These are phyloP conservation scores for Eutrema yunnanense DNA, from an alignment of 345 rosid genomes.

Conservation along the genomic window DNA sequence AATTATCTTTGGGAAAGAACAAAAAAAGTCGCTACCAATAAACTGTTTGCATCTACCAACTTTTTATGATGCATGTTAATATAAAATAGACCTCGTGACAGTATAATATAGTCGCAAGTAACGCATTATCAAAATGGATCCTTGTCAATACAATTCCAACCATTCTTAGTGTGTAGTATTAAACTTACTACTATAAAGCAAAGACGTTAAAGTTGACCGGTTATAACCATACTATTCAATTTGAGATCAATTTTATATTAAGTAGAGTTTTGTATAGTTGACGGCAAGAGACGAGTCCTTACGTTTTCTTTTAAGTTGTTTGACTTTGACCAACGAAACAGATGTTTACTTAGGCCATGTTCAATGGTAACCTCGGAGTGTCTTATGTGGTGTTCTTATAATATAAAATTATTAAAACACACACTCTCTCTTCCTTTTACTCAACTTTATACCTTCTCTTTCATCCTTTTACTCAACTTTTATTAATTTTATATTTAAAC, in stretches of 20 bases:
- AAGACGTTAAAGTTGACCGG: slow-evolving; percentile 23
- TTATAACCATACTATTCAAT: neutral
- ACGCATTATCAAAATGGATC: slow-evolving; percentile 5
- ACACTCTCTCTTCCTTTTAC: too few relatives aligned
- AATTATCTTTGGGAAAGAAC: neutral
- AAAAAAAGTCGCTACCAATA: neutral
- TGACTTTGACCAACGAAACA: slow-evolving; percentile 5
- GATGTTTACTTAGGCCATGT: neutral
- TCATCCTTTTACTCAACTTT: too few relatives aligned
- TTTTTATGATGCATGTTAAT: neutral
- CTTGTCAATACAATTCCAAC: neutral
- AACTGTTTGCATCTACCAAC: neutral
- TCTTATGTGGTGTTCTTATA: too few relatives aligned
- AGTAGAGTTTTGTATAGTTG: slow-evolving; percentile 4
- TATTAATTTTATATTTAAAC: too few relatives aligned
- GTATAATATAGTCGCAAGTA: neutral
- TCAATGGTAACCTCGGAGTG: too few relatives aligned
- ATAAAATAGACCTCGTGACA: neutral
- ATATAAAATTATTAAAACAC: too few relatives aligned
- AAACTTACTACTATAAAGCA: neutral
- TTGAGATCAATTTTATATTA: neutral
- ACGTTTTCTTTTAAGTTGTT: neutral
- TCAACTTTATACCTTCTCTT: too few relatives aligned
- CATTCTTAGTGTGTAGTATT: neutral
- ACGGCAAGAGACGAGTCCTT: neutral